Conservation (phyloP, 129 eudicot species). For the Lonicera japonica region DNA sequence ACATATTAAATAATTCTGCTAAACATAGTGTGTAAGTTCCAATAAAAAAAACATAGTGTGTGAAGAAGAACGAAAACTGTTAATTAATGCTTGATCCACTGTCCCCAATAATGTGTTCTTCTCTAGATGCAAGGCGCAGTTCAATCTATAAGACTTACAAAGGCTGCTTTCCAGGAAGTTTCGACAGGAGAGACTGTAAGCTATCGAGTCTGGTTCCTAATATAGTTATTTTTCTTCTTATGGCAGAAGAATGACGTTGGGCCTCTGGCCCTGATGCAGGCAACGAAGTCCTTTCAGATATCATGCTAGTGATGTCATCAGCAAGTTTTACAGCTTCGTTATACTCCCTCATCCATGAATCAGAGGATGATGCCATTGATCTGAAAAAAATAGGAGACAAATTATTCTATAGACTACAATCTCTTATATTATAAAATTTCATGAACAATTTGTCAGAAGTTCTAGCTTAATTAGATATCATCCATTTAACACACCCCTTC, state of each 20-base stretch:
- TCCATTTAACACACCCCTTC: no score
- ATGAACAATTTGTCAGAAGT: no score
- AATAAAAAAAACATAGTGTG: no score
- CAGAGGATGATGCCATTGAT: constrained; percentile 58
- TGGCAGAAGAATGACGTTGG: constrained; percentile 65
- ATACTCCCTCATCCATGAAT: constrained; percentile 71
- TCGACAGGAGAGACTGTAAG: constrained; percentile 53
- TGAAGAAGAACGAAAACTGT: no score
- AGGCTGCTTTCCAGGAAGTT: constrained; percentile 71
- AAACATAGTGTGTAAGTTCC: no score
- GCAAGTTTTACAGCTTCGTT: constrained; percentile 70
- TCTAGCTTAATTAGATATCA: no score
- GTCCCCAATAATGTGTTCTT: neutral
- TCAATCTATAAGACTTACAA: constrained; percentile 32
- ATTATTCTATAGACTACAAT: no score
- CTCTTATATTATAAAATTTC: no score
- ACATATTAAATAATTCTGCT: no score
- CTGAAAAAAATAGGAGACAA: constrained; percentile 8
- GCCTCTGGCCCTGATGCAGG: constrained; percentile 63
- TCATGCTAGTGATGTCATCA: constrained; percentile 65
- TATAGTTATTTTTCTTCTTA: constrained; percentile 66
- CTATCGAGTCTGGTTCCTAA: constrained; percentile 72
- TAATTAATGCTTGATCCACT: no score
- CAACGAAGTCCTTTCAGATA: constrained; percentile 56
- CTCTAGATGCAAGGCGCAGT: neutral